A percentile compares a stretch with the other conserved stretches of the same genome.
Conservation (phyloP, 805 yeast genomes). For the Debaryomyces tyrocola region DNA sequence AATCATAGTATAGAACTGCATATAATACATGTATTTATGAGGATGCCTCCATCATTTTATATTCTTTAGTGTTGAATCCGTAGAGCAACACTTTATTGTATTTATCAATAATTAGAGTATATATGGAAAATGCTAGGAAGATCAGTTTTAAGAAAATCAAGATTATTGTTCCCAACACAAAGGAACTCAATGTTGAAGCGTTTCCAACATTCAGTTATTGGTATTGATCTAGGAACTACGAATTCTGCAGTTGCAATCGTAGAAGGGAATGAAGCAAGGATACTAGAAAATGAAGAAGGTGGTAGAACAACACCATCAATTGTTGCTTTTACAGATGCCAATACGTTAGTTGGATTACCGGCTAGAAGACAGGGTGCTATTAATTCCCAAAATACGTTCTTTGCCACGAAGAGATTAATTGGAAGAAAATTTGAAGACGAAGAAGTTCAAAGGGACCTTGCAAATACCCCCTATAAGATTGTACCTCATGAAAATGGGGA, state of each 20-base stretch:
- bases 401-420: constrained; percentile 78
- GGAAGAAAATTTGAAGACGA: constrained; percentile 69
- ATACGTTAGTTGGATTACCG: constrained; percentile 60
- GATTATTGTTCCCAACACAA: not conserved
- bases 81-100: not conserved
- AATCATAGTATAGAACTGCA: not conserved
- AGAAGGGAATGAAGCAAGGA: constrained; percentile 60
- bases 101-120: no score
- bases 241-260: constrained; percentile 83
- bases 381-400: constrained; percentile 76
- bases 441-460: constrained; percentile 69
- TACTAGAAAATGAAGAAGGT: constrained; percentile 78
- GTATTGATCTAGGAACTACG: constrained; percentile 84
- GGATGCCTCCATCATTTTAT: no score
- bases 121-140: constrained; percentile 1
- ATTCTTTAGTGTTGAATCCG: not conserved
- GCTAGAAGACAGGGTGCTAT: constrained; percentile 79
- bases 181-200: constrained; percentile 5
- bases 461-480: constrained; percentile 62
- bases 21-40: not conserved
- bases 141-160: not conserved
- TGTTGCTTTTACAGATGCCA: constrained; percentile 54
- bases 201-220: constrained; percentile 50
- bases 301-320: constrained; percentile 78
- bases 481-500: constrained; percentile 62